Percentiles rank a stretch among this genome's conserved stretches.
phyloP scores from a whole-genome alignment of 805 yeast species.

The Cyberlindnera sargentensis region DNA sequence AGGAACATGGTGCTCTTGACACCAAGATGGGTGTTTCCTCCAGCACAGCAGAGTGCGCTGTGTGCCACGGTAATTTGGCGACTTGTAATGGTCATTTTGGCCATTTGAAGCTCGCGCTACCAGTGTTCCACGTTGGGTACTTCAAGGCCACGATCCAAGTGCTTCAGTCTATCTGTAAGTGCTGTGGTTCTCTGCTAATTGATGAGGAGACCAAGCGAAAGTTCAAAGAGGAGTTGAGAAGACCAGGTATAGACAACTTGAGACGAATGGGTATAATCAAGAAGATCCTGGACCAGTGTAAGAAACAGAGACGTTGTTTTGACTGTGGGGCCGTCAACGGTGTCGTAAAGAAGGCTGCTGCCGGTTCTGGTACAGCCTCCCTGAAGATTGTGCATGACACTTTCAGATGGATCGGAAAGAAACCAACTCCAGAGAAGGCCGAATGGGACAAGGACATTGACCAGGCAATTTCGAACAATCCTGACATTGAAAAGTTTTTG shows the following conservation, averaged over 20 bases:
- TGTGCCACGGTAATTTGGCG: slow-evolving; percentile 88
- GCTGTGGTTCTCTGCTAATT: slow-evolving; percentile 71
- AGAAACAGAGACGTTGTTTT: slow-evolving; percentile 87
- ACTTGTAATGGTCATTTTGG: slow-evolving; percentile 99
- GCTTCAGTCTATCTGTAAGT: slow-evolving; percentile 85
- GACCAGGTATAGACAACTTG: slow-evolving; percentile 84
- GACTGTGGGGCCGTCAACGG: slow-evolving; percentile 88
- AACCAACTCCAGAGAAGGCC: slow-evolving; percentile 73
- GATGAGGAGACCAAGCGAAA: slow-evolving; percentile 65
- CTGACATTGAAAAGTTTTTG: slow-evolving; percentile 82
- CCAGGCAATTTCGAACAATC: slow-evolving; percentile 63
- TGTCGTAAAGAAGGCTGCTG: slow-evolving; percentile 92
- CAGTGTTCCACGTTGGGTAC: slow-evolving; percentile 96
- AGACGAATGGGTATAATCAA: slow-evolving; percentile 87
- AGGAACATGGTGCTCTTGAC: slow-evolving; percentile 82
- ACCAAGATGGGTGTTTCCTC: slow-evolving; percentile 91
- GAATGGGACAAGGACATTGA: slow-evolving; percentile 86
- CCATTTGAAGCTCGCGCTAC: slow-evolving; percentile 84
- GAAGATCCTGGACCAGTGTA: slow-evolving; percentile 83
- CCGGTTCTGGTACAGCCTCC: slow-evolving; percentile 89
- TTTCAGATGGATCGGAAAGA: slow-evolving; percentile 92
- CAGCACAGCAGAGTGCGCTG: slow-evolving; percentile 75
- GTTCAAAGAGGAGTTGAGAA: slow-evolving; percentile 70
- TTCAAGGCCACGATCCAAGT: slow-evolving; percentile 87
- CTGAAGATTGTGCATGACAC: slow-evolving; percentile 93